Percentiles rank a stretch among this genome's conserved stretches.
Evolutionary conservation across 169 alveolate species (phyloP).

Genomic region (Cryptosporidium xiaoi): DNA sequence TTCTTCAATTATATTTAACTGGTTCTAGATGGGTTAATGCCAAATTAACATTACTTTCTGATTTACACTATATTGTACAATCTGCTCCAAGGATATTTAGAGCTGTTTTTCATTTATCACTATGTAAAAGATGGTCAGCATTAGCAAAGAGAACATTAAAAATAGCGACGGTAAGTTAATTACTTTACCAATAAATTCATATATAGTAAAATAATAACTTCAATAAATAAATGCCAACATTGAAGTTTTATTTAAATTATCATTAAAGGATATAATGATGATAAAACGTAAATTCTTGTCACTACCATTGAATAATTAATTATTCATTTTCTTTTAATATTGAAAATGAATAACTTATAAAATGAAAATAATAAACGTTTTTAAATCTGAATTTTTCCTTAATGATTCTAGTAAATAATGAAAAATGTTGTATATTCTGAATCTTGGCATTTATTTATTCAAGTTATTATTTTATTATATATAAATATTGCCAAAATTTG

Average conservation of each 20-base stretch:
- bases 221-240: background rate
- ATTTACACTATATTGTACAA: constrained; percentile 96
- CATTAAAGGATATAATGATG: constrained; percentile 19
- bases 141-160: constrained; percentile 91
- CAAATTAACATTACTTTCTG: constrained; percentile 83
- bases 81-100: constrained; percentile 98
- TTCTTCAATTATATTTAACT: constrained; percentile 96
- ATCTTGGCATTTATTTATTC: background rate
- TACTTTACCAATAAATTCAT: background rate
- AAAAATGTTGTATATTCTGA: too few relatives aligned
- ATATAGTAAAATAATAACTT: background rate
- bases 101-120: constrained; percentile 96
- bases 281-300: constrained; percentile 58
- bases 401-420: too few relatives aligned
- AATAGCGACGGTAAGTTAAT: constrained; percentile 70
- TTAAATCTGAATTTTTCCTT: background rate
- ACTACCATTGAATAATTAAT: constrained; percentile 67
- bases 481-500: background rate
- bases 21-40: constrained; percentile 90
- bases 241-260: background rate
- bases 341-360: background rate
- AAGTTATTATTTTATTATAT: background rate
- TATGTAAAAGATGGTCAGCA: constrained; percentile 94
- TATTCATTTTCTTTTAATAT: background rate
- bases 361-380: constrained; percentile 30